Conservation (phyloP, 495 filamentous ascomycete species). For the Chaetomidium leptoderma region DNA sequence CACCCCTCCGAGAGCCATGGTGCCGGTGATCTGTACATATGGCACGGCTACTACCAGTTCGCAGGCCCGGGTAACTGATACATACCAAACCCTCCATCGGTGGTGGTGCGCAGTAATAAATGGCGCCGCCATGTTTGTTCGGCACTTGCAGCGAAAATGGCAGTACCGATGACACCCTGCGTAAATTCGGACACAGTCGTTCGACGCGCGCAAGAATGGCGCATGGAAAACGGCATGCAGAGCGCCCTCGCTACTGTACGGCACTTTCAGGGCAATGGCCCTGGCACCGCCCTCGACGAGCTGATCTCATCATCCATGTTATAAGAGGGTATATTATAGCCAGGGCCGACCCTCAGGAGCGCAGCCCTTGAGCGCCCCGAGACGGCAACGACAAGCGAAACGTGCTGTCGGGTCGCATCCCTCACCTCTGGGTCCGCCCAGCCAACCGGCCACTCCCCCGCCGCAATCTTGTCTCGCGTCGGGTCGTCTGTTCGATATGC, state of each 20-base stretch:
- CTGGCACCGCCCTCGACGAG: not conserved
- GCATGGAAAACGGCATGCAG: conserved; percentile 6
- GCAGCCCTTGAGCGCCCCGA: not conserved
- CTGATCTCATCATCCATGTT: conserved; percentile 9
- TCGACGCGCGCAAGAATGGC: not conserved
- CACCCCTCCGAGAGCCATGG: not conserved
- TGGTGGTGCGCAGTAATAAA: too few relatives aligned
- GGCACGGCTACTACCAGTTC: too few relatives aligned
- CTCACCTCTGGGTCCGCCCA: not conserved
- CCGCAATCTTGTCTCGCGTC: not conserved
- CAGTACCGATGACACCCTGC: not conserved
- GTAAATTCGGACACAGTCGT: too few relatives aligned
- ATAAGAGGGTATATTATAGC: not conserved
- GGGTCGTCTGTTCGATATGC: not conserved
- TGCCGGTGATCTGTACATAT: too few relatives aligned
- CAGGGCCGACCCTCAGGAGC: not conserved
- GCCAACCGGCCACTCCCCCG: not conserved
- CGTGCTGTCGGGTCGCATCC: conserved; percentile 7
- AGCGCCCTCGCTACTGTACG: conserved; percentile 10
- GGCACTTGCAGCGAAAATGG: conserved; percentile 1
- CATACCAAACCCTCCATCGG: too few relatives aligned
- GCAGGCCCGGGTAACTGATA: too few relatives aligned
- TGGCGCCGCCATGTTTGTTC: too few relatives aligned
- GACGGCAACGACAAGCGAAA: conserved; percentile 12
- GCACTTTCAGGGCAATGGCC: conserved; percentile 7